Evolutionary conservation across 768 basidiomycete species (phyloP), one percentile per base, ranked within the genome.

Genomic region (Scleroderma bovista): DNA sequence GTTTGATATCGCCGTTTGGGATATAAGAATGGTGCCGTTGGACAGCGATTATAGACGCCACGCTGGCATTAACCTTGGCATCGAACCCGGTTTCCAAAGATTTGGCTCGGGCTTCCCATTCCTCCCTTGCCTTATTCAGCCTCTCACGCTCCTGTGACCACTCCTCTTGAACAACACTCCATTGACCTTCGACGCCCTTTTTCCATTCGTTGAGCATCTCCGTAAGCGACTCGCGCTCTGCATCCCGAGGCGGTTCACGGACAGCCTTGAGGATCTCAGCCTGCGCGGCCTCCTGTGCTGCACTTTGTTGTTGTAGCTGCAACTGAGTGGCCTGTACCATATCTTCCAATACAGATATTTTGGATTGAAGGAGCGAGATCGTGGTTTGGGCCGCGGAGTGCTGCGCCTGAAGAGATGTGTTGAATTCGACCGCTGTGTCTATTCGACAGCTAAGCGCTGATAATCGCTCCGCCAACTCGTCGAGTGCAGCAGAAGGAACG

Each of bases 101-200:
- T 12, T 74, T 71, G 46, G 78, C 70, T 48, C 80, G 75, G 6
- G 51, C 68, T 67, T 94, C 93, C 85, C 88, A 94, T 57, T 93
- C 89, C 37, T 88, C 83, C 43, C 84, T 75, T 12, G 89, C 90
- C 17, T 76, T 72, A 36, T 75, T 73, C 11, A 96, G 73, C 17
- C 89, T 75, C 52, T 86, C 85, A 4, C 92, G 75, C 66, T 96
- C 93, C 33, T 78, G 73, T 2, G 75, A 76, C 92, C 92, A 96
- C 48, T 88, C 86, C 56, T 89, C 84, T 57, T 84, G 80, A 29
- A 93, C 83, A 24, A 67, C 70, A 32, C 72, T 77, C 90, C 90
- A 93, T 44, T 84, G 80, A 9, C 83, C 86, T 57, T 93, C 91
- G 20, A 93, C 81, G 11, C 71, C 73, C 59, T 80, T 82, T 64